Evolutionary conservation across 352 stramenopile genomes (phyloP), one percentile per base, ranked within the genome.

Genomic region (Phytophthora idaei): DNA sequence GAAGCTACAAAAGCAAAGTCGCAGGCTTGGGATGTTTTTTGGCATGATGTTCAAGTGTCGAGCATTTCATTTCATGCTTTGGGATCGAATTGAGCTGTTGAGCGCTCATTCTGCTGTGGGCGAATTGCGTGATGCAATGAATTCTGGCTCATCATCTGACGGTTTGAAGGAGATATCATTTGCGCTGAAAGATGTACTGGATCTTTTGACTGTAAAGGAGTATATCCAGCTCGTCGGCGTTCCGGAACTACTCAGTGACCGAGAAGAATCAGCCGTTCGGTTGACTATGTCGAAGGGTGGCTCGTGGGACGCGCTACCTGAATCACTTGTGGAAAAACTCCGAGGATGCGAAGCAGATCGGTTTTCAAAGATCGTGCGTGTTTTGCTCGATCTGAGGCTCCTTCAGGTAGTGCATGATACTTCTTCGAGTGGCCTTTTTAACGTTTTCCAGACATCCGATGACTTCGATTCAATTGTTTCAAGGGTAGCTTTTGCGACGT

Each of bases 381-480:
- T 92, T 45, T 65, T 95, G 6, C 80, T 93, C 28, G 85, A 94
- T 57, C 49, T 95, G 21, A 74, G 73, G 2, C 69, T 95, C 9
- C 45, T 95, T 3, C 60, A 89, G 37, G 70, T 90, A 12, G 74
- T 81, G 31, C 77, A 69, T 29, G 79, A 90, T 41, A 77, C 79
- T 6, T 90, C 85, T n/a, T 90, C 83, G 0, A 64, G 69, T 8
- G 69, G 83, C 15, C 65, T 93, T 4, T 61, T 93, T 15, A 78
- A 80, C 41, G 73, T 78, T 9, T 82, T 92, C 29, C 80, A 77
- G 25, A 71, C 71, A 21, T 85, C 83, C 0, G 75, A 87, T 39
- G 82, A 92, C 47, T 90, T 93, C 48, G 85, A 93, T 59, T 77
- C 81, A 15, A 79, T 88, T 39, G 85, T 93, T 57, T 93, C 85